These are phyloP conservation scores for Herpotrichia juniperi DNA, from an alignment of 2,329 filamentous ascomycete species.

Conservation along the genomic window DNA sequence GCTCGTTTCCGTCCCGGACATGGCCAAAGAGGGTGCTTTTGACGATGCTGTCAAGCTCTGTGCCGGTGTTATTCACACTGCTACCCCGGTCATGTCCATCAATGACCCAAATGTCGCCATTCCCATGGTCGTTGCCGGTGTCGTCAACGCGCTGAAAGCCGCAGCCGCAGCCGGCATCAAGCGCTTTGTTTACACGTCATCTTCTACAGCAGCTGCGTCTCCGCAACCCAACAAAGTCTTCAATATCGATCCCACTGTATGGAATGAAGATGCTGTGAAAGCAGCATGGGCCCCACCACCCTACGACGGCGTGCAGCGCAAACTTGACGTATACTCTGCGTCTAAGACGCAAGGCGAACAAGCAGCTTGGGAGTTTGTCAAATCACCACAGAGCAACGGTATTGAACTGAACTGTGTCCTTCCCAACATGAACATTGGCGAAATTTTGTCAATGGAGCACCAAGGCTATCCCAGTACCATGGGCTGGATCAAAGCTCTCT, in stretches of 20 bases:
- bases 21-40: slow-evolving; percentile 19
- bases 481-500: slow-evolving; percentile 8
- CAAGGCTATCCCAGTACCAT: slow-evolving; percentile 13
- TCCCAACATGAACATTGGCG: slow-evolving; percentile 33
- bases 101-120: slow-evolving; percentile 24
- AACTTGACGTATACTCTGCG: slow-evolving; percentile 46
- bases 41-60: slow-evolving; percentile 25
- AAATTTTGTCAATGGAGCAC: slow-evolving; percentile 24
- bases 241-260: slow-evolving; percentile 23
- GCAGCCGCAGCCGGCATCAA: slow-evolving; percentile 6
- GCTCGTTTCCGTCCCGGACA: slow-evolving; percentile 21
- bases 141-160: slow-evolving; percentile 2
- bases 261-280: slow-evolving; percentile 37
- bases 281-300: slow-evolving; percentile 44
- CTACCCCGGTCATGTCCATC: slow-evolving; percentile 16
- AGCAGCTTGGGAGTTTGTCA: slow-evolving; percentile 51
- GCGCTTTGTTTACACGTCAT: slow-evolving; percentile 7
- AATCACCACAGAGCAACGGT: slow-evolving; percentile 45
- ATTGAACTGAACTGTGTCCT: slow-evolving; percentile 48
- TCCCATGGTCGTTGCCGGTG: not conserved
- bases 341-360: slow-evolving; percentile 52
- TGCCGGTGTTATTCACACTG: slow-evolving; percentile 50
- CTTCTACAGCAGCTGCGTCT: slow-evolving; percentile 29
- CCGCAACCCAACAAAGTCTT: slow-evolving; percentile 1
- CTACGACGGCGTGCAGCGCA: slow-evolving; percentile 40